These are phyloP conservation scores for Aspergillus versicolor DNA, from an alignment of 2,329 filamentous ascomycete species.

Conservation along the genomic window DNA sequence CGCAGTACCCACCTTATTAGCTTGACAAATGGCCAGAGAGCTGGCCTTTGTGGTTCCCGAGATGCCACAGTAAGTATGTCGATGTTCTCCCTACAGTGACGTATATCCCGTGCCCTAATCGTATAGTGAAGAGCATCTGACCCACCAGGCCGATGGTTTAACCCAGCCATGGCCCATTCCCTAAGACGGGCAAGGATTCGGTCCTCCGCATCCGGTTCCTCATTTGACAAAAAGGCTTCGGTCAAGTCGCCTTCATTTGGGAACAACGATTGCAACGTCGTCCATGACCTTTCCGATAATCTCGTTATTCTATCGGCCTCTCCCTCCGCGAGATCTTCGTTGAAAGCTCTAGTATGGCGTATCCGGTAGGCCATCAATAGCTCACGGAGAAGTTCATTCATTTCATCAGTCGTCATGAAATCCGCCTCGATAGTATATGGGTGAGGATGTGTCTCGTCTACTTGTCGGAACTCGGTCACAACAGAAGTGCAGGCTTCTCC, in stretches of 20 bases:
- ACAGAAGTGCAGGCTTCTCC: constrained; percentile 12
- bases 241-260: constrained; percentile 7
- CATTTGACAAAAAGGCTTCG: constrained; percentile 14
- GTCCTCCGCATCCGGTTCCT: background rate
- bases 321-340: background rate
- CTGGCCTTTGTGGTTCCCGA: background rate
- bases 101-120: background rate
- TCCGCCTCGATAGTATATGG: constrained; percentile 12
- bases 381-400: constrained; percentile 9
- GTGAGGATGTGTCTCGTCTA: constrained; percentile 1
- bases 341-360: background rate
- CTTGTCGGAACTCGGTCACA: constrained; percentile 12
- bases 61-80: constrained; percentile 17
- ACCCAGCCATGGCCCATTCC: constrained; percentile 12
- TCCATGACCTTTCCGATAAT: constrained; percentile 10
- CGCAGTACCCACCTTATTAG: constrained; percentile 17
- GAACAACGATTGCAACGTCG: constrained; percentile 20
- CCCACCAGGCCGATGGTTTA: constrained; percentile 15
- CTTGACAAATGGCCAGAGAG: constrained; percentile 25
- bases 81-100: constrained; percentile 16
- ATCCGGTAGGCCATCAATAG: background rate
- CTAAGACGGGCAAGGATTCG: constrained; percentile 9
- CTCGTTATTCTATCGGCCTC: constrained; percentile 11
- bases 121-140: constrained; percentile 3
- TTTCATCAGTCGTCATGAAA: constrained; percentile 8